Evolutionary conservation across 2,329 filamentous ascomycete genomes (phyloP).

Genomic region (Trematosphaeria pertusa): DNA sequence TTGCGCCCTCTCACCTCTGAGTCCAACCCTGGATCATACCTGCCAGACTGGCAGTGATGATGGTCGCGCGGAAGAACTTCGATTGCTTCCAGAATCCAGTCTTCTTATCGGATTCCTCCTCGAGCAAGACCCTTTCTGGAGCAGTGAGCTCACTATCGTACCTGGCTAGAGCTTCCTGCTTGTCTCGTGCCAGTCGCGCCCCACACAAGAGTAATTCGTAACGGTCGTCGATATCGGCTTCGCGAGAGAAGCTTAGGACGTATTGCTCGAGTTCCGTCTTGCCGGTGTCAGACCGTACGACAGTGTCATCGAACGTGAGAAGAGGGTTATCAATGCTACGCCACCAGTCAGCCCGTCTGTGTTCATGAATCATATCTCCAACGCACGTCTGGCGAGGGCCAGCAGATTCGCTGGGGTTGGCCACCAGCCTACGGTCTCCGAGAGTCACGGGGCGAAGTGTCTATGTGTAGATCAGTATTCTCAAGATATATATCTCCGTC

Average conservation of each 20-base stretch:
- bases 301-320: conserved; percentile 27
- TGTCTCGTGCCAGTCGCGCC: conserved; percentile 30
- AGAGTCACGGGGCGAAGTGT: conserved; percentile 4
- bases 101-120: conserved; percentile 16
- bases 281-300: conserved; percentile 6
- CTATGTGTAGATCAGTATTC: too few species aligned
- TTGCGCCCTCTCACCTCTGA: conserved; percentile 14
- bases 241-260: conserved; percentile 21
- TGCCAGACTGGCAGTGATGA: conserved; percentile 27
- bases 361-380: neutral
- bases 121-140: conserved; percentile 18
- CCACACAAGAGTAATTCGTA: conserved; percentile 26
- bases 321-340: conserved; percentile 30
- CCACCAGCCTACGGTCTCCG: conserved; percentile 3
- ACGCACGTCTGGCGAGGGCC: conserved; percentile 20
- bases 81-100: conserved; percentile 31
- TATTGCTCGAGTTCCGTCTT: conserved; percentile 29
- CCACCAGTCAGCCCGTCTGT: neutral
- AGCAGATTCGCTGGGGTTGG: conserved; percentile 6
- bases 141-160: conserved; percentile 25
- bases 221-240: conserved; percentile 20
- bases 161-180: conserved; percentile 22
- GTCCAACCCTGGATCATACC: conserved; percentile 32
- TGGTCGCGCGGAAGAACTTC: conserved; percentile 29
- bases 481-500: too few species aligned